phyloP scores from a whole-genome alignment of 352 stramenopile species.

The Pythium diclinum region DNA sequence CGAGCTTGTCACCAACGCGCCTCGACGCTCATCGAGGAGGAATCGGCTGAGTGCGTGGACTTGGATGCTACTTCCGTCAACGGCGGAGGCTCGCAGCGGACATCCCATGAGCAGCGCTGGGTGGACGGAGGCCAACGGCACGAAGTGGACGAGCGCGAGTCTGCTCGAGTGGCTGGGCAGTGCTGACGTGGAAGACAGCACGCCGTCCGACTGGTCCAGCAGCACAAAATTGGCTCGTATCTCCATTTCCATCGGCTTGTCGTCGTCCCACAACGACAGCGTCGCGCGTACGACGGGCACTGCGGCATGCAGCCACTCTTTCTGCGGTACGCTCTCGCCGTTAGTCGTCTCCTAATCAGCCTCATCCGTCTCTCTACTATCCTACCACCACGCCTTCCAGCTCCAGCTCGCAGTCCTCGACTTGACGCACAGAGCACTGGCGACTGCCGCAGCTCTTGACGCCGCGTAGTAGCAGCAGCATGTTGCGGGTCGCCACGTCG shows the following conservation, averaged over 20 bases:
- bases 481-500: conserved; percentile 24
- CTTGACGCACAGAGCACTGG: conserved; percentile 28
- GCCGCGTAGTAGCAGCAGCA: conserved; percentile 26
- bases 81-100: conserved; percentile 30
- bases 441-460: conserved; percentile 27
- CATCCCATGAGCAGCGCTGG: conserved; percentile 36
- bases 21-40: conserved; percentile 17
- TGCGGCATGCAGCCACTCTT: conserved; percentile 38
- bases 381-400: conserved; percentile 37
- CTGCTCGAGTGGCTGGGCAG: conserved; percentile 28
- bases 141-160: conserved; percentile 32
- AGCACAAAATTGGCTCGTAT: conserved; percentile 32
- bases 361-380: background rate
- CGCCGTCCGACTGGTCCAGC: conserved; percentile 1
- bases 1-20: conserved; percentile 23
- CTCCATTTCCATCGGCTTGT: conserved; percentile 11
- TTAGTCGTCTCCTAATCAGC: background rate
- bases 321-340: conserved; percentile 24
- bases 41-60: conserved; percentile 16
- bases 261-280: conserved; percentile 4
- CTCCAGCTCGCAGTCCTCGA: conserved; percentile 36
- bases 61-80: conserved; percentile 10
- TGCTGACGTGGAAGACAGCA: conserved; percentile 7
- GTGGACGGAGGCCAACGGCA: conserved; percentile 36
- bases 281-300: conserved; percentile 14